Conservation (phyloP, 2,329 filamentous ascomycete species). For the Westerdykella aurantiaca region DNA sequence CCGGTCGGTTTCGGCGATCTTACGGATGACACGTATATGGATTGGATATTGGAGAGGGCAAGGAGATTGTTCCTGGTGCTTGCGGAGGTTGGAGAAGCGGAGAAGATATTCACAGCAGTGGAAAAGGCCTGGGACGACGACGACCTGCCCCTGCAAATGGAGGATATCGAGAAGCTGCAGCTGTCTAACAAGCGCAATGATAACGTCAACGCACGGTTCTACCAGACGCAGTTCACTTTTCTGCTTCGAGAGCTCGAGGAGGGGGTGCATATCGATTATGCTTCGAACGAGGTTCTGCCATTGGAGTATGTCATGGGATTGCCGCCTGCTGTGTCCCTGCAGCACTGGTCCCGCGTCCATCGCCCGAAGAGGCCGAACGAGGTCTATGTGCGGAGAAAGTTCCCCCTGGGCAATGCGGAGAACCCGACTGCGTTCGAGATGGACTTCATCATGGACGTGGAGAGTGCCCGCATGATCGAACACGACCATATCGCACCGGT, state of each 20-base stretch:
- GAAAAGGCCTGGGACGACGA: constrained; percentile 73
- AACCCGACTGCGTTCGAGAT: constrained; percentile 25
- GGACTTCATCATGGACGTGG: constrained; percentile 58
- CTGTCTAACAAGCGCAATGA: constrained; percentile 57
- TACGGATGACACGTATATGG: constrained; percentile 70
- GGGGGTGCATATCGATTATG: constrained; percentile 59
- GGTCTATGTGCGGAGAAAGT: constrained; percentile 53
- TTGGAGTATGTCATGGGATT: constrained; percentile 61
- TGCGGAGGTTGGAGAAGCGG: constrained; percentile 61
- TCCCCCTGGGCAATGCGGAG: constrained; percentile 45
- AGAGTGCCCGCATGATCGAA: constrained; percentile 52
- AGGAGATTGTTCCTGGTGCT: constrained; percentile 67
- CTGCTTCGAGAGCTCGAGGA: constrained; percentile 58
- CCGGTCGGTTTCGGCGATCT: constrained; percentile 62
- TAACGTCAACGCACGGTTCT: constrained; percentile 62
- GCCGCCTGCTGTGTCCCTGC: constrained; percentile 43
- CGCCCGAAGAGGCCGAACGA: constrained; percentile 57
- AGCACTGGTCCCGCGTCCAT: constrained; percentile 55
- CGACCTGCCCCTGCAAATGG: constrained; percentile 63
- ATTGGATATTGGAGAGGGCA: constrained; percentile 67
- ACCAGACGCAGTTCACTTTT: constrained; percentile 64
- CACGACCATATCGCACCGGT: constrained; percentile 67
- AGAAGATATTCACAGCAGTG: constrained; percentile 69
- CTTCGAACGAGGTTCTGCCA: constrained; percentile 63
- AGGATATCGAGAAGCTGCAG: constrained; percentile 59